These are phyloP conservation scores for Pythium aphanidermatum DNA, from an alignment of 352 stramenopile genomes.

Conservation along the genomic window DNA sequence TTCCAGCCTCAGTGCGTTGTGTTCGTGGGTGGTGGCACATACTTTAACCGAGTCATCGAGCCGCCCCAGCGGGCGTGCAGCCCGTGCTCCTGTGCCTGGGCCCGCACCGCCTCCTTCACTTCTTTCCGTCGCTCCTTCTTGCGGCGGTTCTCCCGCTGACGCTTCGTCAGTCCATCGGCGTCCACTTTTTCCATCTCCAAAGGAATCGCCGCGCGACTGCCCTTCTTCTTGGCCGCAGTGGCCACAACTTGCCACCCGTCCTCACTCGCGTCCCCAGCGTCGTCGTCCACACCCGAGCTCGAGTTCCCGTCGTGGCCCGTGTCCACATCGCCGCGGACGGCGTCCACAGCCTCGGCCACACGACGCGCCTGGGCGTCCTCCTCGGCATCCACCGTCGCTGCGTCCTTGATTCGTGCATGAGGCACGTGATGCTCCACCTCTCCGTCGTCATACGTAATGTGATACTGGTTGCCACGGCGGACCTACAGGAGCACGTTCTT, in stretches of 20 bases:
- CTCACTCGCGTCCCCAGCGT: constrained; percentile 33
- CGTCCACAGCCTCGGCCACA: constrained; percentile 1
- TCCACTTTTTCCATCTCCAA: constrained; percentile 16
- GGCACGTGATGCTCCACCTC: constrained; percentile 68
- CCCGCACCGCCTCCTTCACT: constrained; percentile 64
- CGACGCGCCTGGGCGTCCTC: neutral
- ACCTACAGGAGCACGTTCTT: constrained; percentile 13
- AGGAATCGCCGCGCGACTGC: constrained; percentile 10
- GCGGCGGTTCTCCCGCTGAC: constrained; percentile 69
- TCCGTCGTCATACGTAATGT: constrained; percentile 74
- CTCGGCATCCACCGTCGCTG: constrained; percentile 1
- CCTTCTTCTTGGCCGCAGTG: constrained; percentile 9
- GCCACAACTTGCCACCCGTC: constrained; percentile 73
- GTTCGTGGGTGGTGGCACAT: constrained; percentile 42
- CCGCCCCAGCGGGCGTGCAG: constrained; percentile 58
- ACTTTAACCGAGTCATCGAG: constrained; percentile 49
- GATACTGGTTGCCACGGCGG: constrained; percentile 43
- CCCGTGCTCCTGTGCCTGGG: constrained; percentile 60
- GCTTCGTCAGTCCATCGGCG: constrained; percentile 61
- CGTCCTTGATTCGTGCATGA: constrained; percentile 36
- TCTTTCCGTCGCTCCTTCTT: constrained; percentile 76
- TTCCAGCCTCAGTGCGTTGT: neutral
- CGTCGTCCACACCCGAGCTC: constrained; percentile 4
- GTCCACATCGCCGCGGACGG: constrained; percentile 17
- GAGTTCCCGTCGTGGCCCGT: constrained; percentile 6